Evolutionary conservation across 164 flowering plant species (phyloP).

Genomic region (Echeveria elegans): DNA sequence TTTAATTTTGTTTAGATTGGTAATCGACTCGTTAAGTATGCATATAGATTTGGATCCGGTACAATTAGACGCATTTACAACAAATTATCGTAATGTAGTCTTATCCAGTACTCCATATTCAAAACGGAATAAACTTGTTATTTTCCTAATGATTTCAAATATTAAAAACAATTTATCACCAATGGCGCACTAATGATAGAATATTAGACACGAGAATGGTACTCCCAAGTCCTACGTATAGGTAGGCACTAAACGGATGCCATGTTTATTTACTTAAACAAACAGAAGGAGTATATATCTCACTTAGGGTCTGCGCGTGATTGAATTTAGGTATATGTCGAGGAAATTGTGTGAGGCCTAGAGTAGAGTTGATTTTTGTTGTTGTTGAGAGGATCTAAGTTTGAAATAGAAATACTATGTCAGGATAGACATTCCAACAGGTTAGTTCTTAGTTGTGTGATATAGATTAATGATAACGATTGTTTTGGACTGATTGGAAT

Average conservation of each 20-base stretch:
- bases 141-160: too few species aligned
- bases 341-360: neutral
- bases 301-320: neutral
- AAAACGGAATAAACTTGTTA: too few species aligned
- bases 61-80: too few species aligned
- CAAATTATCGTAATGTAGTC: too few species aligned
- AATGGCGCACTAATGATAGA: neutral
- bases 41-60: too few species aligned
- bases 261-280: neutral
- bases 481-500: neutral
- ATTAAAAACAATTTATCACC: too few species aligned
- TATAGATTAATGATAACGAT: neutral
- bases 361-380: neutral
- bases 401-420: neutral
- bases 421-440: conserved; percentile 4
- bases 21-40: too few species aligned
- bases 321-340: neutral
- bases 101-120: too few species aligned
- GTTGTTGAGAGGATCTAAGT: conserved; percentile 2
- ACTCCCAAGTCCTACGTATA: neutral
- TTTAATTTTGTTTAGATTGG: too few species aligned
- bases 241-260: neutral
- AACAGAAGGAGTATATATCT: too few species aligned
- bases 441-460: neutral
- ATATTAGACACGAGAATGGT: neutral